Evolutionary conservation across 176 grass and related monocot species (phyloP).

Genomic region (Raddia distichophylla): DNA sequence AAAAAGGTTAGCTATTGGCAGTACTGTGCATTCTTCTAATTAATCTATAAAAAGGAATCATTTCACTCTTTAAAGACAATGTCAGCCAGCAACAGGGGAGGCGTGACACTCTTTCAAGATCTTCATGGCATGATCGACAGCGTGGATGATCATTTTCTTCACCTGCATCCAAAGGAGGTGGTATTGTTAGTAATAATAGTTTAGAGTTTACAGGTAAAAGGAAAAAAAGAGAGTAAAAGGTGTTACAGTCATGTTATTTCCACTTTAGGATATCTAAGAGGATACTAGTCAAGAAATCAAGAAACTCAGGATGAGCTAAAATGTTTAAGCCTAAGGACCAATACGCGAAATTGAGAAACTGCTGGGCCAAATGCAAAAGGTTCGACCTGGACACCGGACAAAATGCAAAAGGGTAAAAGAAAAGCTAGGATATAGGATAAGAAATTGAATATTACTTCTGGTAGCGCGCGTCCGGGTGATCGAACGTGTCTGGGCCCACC

Average conservation of each 20-base stretch:
- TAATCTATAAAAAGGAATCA: too few relatives aligned
- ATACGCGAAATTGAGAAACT: too few relatives aligned
- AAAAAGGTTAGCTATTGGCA: background rate
- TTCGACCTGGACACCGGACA: too few relatives aligned
- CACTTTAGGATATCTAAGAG: background rate
- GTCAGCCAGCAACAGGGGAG: background rate
- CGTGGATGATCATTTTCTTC: conserved; percentile 78
- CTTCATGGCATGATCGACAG: conserved; percentile 45
- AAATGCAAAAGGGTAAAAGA: too few relatives aligned
- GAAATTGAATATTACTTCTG: too few relatives aligned
- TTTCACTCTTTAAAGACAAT: background rate
- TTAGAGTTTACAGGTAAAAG: background rate
- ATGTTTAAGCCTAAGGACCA: too few relatives aligned
- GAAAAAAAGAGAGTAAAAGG: background rate
- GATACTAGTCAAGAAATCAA: too few relatives aligned
- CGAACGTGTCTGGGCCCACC: too few relatives aligned
- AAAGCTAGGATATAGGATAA: too few relatives aligned
- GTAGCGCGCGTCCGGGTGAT: too few relatives aligned
- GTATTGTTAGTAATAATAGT: background rate
- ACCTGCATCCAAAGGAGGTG: conserved; percentile 37
- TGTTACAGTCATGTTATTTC: background rate
- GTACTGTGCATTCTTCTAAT: background rate
- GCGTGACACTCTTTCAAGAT: conserved; percentile 32
- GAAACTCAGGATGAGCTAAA: too few relatives aligned
- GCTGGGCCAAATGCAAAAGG: too few relatives aligned